These are phyloP conservation scores for Suhomyces yuchorum DNA, from an alignment of 1,139 yeast genomes.

Conservation along the genomic window DNA sequence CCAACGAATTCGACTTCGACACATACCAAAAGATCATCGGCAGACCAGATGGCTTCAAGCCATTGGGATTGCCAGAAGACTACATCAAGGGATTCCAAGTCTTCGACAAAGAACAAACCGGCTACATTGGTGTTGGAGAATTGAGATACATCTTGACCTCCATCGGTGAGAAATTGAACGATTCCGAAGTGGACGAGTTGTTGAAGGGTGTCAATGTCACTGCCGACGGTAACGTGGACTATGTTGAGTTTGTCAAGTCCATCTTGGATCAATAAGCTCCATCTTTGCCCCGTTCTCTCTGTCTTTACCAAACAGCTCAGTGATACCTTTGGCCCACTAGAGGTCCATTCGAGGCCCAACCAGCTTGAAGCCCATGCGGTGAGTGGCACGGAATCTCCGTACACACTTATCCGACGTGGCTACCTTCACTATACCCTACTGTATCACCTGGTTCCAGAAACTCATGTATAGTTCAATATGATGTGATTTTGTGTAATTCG, in stretches of 20 bases:
- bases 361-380: neutral
- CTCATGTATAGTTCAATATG: constrained; percentile 5
- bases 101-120: constrained; percentile 93
- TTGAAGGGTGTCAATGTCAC: constrained; percentile 94
- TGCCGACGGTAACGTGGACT: constrained; percentile 92
- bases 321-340: neutral
- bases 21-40: constrained; percentile 76
- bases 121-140: constrained; percentile 96
- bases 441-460: neutral
- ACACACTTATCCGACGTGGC: neutral
- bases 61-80: constrained; percentile 93
- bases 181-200: constrained; percentile 91
- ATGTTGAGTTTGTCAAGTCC: constrained; percentile 90
- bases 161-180: constrained; percentile 90
- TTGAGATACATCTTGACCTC: constrained; percentile 91
- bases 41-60: constrained; percentile 89
- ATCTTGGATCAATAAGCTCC: constrained; percentile 73
- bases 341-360: neutral
- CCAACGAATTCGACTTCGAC: constrained; percentile 66
- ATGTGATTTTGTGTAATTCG: constrained; percentile 8
- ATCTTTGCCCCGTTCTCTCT: neutral
- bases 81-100: constrained; percentile 97
- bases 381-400: neutral
- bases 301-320: neutral
- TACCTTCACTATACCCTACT: neutral